A percentile compares a stretch with the other conserved stretches of the same genome.
These are phyloP conservation scores for Gossypium trilobum DNA, from an alignment of 441 rosid species.

Conservation along the genomic window DNA sequence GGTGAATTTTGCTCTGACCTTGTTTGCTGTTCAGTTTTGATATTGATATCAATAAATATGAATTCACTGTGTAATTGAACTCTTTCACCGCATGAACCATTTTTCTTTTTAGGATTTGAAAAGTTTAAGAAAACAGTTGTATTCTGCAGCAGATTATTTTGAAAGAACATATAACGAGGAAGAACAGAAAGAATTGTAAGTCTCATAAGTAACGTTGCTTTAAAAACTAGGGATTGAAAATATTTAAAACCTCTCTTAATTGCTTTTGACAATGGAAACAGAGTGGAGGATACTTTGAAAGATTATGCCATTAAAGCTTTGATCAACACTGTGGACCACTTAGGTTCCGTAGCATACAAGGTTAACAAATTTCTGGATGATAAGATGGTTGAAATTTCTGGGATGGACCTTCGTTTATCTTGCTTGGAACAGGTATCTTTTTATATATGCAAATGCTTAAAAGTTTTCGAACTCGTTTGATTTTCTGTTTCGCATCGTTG, in stretches of 20 bases:
- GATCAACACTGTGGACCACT: constrained; percentile 72
- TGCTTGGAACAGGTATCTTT: constrained; percentile 54
- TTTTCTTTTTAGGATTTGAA: constrained; percentile 46
- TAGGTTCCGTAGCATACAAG: constrained; percentile 80
- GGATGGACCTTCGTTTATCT: constrained; percentile 41
- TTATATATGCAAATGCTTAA: background rate
- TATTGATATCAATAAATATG: background rate
- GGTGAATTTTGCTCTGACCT: constrained; percentile 27
- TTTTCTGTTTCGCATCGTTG: background rate
- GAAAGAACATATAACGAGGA: constrained; percentile 51
- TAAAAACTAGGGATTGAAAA: background rate
- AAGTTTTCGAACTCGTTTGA: background rate
- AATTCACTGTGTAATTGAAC: background rate
- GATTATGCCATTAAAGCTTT: constrained; percentile 67
- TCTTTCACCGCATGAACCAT: background rate
- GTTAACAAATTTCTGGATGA: constrained; percentile 49
- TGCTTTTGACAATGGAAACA: constrained; percentile 17
- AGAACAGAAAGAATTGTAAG: constrained; percentile 60
- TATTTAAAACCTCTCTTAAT: background rate
- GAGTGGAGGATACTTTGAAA: constrained; percentile 58
- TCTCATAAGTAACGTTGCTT: background rate
- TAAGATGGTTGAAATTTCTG: constrained; percentile 42
- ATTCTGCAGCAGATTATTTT: constrained; percentile 82
- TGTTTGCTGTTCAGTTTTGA: background rate
- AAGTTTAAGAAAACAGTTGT: constrained; percentile 61